Percentiles rank a stretch among this genome's conserved stretches.
These are phyloP conservation scores for Cynara cardunculus DNA, from an alignment of 129 eudicot species.

Conservation along the genomic window DNA sequence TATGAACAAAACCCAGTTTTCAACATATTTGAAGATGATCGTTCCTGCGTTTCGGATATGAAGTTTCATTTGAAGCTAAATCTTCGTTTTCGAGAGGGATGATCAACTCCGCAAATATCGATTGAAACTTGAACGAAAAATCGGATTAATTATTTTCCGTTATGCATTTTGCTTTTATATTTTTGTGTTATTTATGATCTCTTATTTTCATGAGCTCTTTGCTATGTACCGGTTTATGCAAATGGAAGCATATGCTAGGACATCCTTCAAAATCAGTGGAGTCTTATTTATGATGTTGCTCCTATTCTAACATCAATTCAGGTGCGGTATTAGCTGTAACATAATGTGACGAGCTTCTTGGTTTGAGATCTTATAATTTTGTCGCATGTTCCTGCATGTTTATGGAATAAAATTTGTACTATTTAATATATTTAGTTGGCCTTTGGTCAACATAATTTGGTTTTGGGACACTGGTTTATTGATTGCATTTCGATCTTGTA, in stretches of 20 bases:
- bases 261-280: conserved; percentile 92
- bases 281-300: conserved; percentile 90
- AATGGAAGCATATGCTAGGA: conserved; percentile 89
- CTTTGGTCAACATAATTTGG: not conserved
- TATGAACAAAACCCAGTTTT: too few relatives aligned
- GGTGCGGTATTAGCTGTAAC: conserved; percentile 34
- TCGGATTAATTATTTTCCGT: too few relatives aligned
- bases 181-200: not conserved
- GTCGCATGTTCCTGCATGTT: not conserved
- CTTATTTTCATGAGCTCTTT: not conserved
- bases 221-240: conserved; percentile 58
- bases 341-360: not conserved
- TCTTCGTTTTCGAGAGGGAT: not conserved
- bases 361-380: not conserved
- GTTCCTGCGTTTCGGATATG: too few relatives aligned
- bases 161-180: not conserved
- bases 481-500: not conserved
- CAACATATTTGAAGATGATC: too few relatives aligned
- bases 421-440: not conserved
- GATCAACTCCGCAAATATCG: not conserved
- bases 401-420: not conserved
- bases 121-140: not conserved
- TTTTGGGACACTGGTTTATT: too few relatives aligned
- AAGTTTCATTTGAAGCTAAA: too few relatives aligned
- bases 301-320: conserved; percentile 88